Percentiles rank a stretch among this genome's conserved stretches.
phyloP scores from a whole-genome alignment of 2,329 filamentous ascomycete genomes.

The Seiridium cupressi region DNA sequence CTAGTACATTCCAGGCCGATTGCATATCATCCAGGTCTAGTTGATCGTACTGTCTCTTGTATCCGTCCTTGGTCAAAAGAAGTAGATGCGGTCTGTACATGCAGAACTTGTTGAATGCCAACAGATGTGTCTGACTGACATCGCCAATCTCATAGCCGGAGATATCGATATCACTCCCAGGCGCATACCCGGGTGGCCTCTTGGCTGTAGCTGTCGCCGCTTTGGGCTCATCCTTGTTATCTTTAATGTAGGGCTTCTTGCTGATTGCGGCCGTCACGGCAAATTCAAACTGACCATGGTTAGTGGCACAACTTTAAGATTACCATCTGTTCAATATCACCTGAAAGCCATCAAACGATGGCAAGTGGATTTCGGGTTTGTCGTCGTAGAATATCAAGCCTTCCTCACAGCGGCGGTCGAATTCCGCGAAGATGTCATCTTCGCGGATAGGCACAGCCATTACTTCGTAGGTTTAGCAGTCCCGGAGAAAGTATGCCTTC shows the following conservation, averaged over 20 bases:
- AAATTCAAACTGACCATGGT: slow-evolving; percentile 13
- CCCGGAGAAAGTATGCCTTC: no score
- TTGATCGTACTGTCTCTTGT: slow-evolving; percentile 41
- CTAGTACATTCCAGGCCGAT: slow-evolving; percentile 32
- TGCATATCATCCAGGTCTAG: slow-evolving; percentile 37
- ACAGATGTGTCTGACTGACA: slow-evolving; percentile 39
- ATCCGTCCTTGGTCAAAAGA: slow-evolving; percentile 44
- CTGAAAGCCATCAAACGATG: slow-evolving; percentile 10
- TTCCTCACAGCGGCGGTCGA: slow-evolving; percentile 18
- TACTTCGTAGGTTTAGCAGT: background rate
- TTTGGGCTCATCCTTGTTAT: slow-evolving; percentile 11
- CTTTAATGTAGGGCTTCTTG: slow-evolving; percentile 16
- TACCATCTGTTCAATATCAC: slow-evolving; percentile 2
- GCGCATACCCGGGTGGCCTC: slow-evolving; percentile 14
- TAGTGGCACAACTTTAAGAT: background rate
- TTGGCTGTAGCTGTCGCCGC: background rate
- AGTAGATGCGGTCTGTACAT: slow-evolving; percentile 46
- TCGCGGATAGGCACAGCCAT: slow-evolving; percentile 12
- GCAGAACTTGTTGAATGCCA: slow-evolving; percentile 48
- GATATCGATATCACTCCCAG: slow-evolving; percentile 40
- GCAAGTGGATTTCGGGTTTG: slow-evolving; percentile 11
- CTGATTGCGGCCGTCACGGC: slow-evolving; percentile 9
- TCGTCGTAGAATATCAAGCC: slow-evolving; percentile 20
- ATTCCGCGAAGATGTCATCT: slow-evolving; percentile 15
- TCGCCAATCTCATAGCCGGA: slow-evolving; percentile 37